phyloP scores from a whole-genome alignment of 495 filamentous ascomycete species.

The Penicillium samsonianum region DNA sequence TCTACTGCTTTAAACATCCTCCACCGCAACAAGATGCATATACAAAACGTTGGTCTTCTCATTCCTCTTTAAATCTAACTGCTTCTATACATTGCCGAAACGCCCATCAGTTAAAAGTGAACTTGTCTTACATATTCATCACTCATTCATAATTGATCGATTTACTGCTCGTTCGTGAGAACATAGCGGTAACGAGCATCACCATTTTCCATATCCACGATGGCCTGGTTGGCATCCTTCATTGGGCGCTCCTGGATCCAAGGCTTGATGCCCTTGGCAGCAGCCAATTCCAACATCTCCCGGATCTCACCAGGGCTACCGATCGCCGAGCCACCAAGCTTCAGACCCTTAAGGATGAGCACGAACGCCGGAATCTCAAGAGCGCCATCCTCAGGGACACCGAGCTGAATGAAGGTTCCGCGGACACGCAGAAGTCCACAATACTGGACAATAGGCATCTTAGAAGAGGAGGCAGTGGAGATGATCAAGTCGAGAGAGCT shows the following conservation, averaged over 20 bases:
- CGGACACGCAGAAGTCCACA: conserved; percentile 63
- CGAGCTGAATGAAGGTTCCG: conserved; percentile 81
- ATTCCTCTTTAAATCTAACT: background rate
- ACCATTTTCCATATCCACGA: conserved; percentile 67
- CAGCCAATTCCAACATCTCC: conserved; percentile 80
- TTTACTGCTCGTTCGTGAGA: conserved; percentile 58
- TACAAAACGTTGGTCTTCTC: background rate
- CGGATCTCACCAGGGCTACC: conserved; percentile 71
- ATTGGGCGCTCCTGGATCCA: conserved; percentile 73
- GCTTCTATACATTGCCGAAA: background rate
- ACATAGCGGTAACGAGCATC: conserved; percentile 76
- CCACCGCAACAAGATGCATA: background rate
- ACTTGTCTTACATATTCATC: background rate
- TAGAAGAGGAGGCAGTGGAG: conserved; percentile 69
- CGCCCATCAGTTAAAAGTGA: background rate
- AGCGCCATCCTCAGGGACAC: conserved; percentile 65
- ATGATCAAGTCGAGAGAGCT: conserved; percentile 76
- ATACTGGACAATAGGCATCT: conserved; percentile 78
- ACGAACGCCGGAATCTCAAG: conserved; percentile 61
- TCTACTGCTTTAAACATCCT: background rate
- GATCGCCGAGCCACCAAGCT: conserved; percentile 71
- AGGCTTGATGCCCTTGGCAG: conserved; percentile 65
- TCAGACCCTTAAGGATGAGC: conserved; percentile 60
- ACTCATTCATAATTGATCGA: background rate
- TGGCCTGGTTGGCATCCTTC: conserved; percentile 71